Conservation (phyloP, 371 early-diverging fungal species). For the Basidiobolus meristosporus region DNA sequence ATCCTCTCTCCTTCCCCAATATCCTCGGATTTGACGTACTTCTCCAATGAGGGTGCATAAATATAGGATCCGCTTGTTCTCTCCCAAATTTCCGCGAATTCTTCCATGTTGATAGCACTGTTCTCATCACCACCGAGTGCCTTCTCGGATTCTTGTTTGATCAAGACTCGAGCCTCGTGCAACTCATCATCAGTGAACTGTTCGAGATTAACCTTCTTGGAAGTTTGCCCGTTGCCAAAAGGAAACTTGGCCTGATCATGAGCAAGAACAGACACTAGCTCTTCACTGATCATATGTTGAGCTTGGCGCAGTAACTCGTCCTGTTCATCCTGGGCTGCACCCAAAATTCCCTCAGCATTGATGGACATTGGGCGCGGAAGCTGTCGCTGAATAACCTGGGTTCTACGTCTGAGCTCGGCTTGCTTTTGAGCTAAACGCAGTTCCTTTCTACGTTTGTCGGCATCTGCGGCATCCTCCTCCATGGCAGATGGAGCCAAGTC, state of each 20-base stretch:
- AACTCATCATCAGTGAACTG: constrained; percentile 19
- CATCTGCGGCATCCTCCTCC: constrained; percentile 35
- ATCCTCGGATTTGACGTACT: neutral
- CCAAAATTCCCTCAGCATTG: constrained; percentile 5
- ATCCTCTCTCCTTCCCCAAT: neutral
- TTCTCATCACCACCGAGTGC: constrained; percentile 6
- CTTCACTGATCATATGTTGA: constrained; percentile 30
- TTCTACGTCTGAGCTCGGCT: constrained; percentile 6
- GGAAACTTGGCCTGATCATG: constrained; percentile 57
- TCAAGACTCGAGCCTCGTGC: constrained; percentile 15
- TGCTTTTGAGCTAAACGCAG: constrained; percentile 17
- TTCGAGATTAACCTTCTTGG: constrained; percentile 15
- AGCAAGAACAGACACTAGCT: constrained; percentile 30
- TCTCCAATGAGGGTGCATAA: neutral
- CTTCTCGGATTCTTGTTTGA: constrained; percentile 14
- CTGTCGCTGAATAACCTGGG: constrained; percentile 36
- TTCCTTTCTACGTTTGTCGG: constrained; percentile 28
- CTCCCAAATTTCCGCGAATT: constrained; percentile 12
- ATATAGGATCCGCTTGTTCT: constrained; percentile 3
- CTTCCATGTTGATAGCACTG: constrained; percentile 7
- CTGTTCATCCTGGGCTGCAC: neutral
- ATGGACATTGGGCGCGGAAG: constrained; percentile 55
- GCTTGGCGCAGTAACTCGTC: neutral
- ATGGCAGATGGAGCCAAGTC: constrained; percentile 1
- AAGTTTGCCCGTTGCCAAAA: constrained; percentile 24